Percentiles rank a stretch among this genome's conserved stretches.
Evolutionary conservation across 257 asterid species (phyloP).

Genomic region (Przewalskia tangutica): DNA sequence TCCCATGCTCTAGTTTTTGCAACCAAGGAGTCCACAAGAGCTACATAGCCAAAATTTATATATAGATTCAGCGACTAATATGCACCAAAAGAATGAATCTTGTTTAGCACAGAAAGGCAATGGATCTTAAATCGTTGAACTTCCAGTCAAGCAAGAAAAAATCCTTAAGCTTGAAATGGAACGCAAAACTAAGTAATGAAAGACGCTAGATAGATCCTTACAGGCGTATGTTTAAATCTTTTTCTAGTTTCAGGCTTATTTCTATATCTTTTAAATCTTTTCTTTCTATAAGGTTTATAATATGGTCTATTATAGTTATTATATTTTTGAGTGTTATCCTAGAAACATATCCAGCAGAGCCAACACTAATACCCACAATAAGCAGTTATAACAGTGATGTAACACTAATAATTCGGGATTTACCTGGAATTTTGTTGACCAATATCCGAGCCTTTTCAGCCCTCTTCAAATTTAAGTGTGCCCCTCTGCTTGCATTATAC

Average conservation of each 20-base stretch:
- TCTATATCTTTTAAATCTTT: too few relatives aligned
- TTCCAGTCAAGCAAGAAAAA: neutral
- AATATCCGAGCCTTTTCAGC: constrained; percentile 47
- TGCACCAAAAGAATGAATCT: neutral
- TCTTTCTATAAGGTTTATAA: too few relatives aligned
- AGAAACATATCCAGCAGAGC: neutral
- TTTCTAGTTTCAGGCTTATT: too few relatives aligned
- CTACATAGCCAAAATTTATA: constrained; percentile 31
- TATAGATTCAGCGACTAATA: neutral
- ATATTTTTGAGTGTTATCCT: too few relatives aligned
- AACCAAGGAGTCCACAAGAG: constrained; percentile 78
- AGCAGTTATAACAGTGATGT: neutral
- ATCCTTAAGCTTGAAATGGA: neutral
- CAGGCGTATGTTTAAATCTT: too few relatives aligned
- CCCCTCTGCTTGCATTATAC: constrained; percentile 46
- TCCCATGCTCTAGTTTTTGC: constrained; percentile 92
- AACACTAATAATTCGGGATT: constrained; percentile 1
- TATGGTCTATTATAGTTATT: too few relatives aligned
- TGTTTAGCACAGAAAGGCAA: neutral
- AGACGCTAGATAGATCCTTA: neutral
- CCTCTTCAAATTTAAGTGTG: constrained; percentile 43
- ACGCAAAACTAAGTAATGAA: neutral
- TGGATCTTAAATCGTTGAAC: neutral
- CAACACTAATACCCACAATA: neutral
- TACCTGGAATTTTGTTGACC: constrained; percentile 49